Evolutionary conservation across 352 stramenopile genomes (phyloP).

Genomic region (Phytophthora vignae): DNA sequence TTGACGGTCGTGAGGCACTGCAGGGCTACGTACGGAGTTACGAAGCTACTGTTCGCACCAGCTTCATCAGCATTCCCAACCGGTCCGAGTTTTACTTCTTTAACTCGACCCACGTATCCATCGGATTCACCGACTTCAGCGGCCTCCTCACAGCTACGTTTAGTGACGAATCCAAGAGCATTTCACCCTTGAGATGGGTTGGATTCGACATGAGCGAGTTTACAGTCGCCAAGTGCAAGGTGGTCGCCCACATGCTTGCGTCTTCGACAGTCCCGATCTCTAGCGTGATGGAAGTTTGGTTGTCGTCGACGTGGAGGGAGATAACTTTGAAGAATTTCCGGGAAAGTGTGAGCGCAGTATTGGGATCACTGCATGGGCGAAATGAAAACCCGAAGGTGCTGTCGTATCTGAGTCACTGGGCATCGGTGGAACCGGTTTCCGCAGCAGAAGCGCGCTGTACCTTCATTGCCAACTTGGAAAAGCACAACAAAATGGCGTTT

Average conservation of each 20-base stretch:
- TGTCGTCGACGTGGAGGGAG: slow-evolving; percentile 36
- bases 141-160: slow-evolving; percentile 19
- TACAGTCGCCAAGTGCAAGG: slow-evolving; percentile 35
- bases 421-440: slow-evolving; percentile 22
- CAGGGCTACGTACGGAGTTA: slow-evolving; percentile 9
- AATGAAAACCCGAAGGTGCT: slow-evolving; percentile 31
- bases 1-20: slow-evolving; percentile 19
- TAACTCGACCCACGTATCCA: slow-evolving; percentile 34
- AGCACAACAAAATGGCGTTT: slow-evolving; percentile 10
- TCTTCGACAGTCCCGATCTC: slow-evolving; percentile 17
- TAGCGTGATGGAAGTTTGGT: slow-evolving; percentile 40
- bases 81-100: slow-evolving; percentile 27
- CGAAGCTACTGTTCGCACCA: slow-evolving; percentile 14
- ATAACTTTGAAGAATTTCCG: slow-evolving; percentile 27
- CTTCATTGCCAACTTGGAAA: slow-evolving; percentile 29
- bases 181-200: slow-evolving; percentile 26
- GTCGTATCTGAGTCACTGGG: slow-evolving; percentile 36
- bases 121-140: slow-evolving; percentile 37
- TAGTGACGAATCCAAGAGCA: slow-evolving; percentile 1
- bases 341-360: slow-evolving; percentile 12
- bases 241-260: slow-evolving; percentile 34
- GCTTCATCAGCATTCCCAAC: slow-evolving; percentile 25
- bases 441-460: slow-evolving; percentile 22
- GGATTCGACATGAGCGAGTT: slow-evolving; percentile 43
- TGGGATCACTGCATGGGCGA: slow-evolving; percentile 5